Conservation (phyloP, 805 yeast species). For the Schwanniomyces sp. region DNA sequence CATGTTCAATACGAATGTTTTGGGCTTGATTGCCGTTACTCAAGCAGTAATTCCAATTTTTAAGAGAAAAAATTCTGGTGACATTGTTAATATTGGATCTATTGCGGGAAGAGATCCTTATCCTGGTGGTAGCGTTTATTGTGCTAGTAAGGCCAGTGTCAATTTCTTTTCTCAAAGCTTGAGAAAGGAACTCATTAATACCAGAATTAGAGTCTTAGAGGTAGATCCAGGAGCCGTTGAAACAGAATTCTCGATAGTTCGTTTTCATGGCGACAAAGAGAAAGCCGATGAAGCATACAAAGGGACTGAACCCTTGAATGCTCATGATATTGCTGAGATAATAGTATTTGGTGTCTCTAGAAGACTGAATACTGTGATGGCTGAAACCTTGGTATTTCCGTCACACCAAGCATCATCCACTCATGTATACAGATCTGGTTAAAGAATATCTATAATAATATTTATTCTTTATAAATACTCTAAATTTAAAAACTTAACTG, state of each 20-base stretch:
- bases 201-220: conserved; percentile 37
- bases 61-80: conserved; percentile 35
- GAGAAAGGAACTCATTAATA: conserved; percentile 36
- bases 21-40: conserved; percentile 36
- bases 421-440: conserved; percentile 18
- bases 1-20: conserved; percentile 38
- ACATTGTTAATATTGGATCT: conserved; percentile 36
- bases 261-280: conserved; percentile 31
- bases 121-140: conserved; percentile 39
- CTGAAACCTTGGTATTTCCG: conserved; percentile 39
- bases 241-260: conserved; percentile 38
- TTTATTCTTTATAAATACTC: not conserved
- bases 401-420: conserved; percentile 36
- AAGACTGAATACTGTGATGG: conserved; percentile 35
- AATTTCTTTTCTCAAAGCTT: conserved; percentile 31
- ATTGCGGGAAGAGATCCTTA: conserved; percentile 40
- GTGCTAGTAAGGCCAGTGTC: conserved; percentile 40
- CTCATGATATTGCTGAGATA: conserved; percentile 39
- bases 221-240: conserved; percentile 42
- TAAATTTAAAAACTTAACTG: conserved; percentile 52
- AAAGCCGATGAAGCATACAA: conserved; percentile 33
- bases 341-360: conserved; percentile 37
- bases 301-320: conserved; percentile 33
- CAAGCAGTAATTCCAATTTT: conserved; percentile 38
- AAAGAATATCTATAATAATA: not conserved